These are phyloP conservation scores for Penicillium sp. DNA, from an alignment of 2,329 filamentous ascomycete species.

Conservation along the genomic window DNA sequence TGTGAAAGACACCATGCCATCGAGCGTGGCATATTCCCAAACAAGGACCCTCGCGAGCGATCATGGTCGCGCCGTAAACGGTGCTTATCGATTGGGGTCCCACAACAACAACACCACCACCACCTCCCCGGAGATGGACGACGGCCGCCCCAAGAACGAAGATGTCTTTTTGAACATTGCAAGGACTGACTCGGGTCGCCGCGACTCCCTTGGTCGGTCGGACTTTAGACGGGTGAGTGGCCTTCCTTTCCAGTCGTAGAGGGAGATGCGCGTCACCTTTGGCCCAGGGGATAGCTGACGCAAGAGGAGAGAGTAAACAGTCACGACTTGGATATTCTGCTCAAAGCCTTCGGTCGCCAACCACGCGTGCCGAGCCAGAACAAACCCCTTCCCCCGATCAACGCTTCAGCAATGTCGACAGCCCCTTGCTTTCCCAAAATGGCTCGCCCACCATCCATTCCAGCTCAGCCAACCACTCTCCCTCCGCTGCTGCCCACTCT, in stretches of 20 bases:
- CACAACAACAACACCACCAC: conserved; percentile 39
- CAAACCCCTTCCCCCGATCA: conserved; percentile 44
- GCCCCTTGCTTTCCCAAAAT: conserved; percentile 42
- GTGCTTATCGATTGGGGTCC: conserved; percentile 30
- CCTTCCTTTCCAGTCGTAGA: neutral
- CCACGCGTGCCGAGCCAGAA: conserved; percentile 36
- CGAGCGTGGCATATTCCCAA: conserved; percentile 37
- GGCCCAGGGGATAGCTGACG: conserved; percentile 24
- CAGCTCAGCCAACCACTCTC: conserved; percentile 32
- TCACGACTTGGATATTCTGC: conserved; percentile 45
- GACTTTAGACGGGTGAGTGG: conserved; percentile 46
- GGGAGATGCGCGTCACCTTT: neutral
- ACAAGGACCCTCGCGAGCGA: conserved; percentile 33
- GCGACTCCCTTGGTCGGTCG: conserved; percentile 42
- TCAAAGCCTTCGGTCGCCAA: conserved; percentile 40
- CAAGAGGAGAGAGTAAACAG: conserved; percentile 27
- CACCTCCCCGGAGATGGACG: conserved; percentile 41
- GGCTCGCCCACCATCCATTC: conserved; percentile 37
- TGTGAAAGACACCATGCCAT: conserved; percentile 41
- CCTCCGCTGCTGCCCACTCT: conserved; percentile 43
- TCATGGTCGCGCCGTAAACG: conserved; percentile 31
- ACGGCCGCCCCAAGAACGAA: conserved; percentile 45
- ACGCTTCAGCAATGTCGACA: conserved; percentile 37
- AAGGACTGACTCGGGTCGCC: conserved; percentile 44
- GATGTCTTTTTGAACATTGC: conserved; percentile 54